Conservation (phyloP, 495 filamentous ascomycete genomes). For the Aspergillus haitiensis region DNA sequence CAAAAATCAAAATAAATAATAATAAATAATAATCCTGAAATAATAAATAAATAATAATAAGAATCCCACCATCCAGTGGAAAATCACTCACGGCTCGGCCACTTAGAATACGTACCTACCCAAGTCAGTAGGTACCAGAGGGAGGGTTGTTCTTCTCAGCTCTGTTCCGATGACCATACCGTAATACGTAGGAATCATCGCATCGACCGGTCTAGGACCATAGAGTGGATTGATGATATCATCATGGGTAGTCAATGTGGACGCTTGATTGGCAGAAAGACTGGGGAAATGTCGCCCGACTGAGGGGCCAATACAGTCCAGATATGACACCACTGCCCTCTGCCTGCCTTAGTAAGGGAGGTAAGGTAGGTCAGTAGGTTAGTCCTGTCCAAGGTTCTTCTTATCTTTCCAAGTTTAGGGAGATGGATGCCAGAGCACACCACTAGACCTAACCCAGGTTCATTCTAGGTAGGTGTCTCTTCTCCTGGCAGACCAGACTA, state of each 20-base stretch:
- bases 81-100: constrained; percentile 15
- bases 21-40: constrained; percentile 2
- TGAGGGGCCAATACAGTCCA: constrained; percentile 11
- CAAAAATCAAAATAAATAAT: constrained; percentile 14
- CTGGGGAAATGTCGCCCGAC: constrained; percentile 12
- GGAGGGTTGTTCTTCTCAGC: constrained; percentile 6
- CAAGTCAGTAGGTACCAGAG: too few species aligned
- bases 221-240: constrained; percentile 32
- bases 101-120: neutral
- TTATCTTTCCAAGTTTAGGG: too few species aligned
- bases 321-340: constrained; percentile 4
- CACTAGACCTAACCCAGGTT: too few species aligned
- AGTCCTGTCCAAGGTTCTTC: neutral
- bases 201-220: constrained; percentile 38
- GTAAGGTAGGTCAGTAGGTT: too few species aligned
- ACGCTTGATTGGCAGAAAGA: constrained; percentile 15
- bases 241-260: constrained; percentile 14
- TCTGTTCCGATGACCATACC: constrained; percentile 21
- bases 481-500: too few species aligned
- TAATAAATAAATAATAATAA: too few species aligned
- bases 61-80: constrained; percentile 1
- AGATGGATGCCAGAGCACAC: too few species aligned
- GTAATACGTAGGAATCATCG: constrained; percentile 20
- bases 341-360: neutral
- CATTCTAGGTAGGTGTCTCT: too few species aligned